A percentile compares a stretch with the other conserved stretches of the same genome.
Conservation (phyloP, 495 filamentous ascomycete genomes). For the Daldinia childiae region DNA sequence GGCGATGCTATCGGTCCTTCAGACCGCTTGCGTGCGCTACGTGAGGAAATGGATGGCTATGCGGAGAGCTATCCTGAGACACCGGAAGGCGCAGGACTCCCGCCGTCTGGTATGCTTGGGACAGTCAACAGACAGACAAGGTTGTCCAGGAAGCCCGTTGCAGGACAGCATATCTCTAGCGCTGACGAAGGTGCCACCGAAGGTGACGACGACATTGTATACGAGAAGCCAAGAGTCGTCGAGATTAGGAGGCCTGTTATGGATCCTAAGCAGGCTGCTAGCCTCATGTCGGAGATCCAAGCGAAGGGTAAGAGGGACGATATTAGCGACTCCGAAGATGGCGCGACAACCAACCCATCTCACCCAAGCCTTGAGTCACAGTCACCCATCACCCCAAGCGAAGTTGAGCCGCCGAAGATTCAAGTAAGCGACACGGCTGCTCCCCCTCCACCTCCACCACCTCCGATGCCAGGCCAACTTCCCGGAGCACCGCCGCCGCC, state of each 20-base stretch:
- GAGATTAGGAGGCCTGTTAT: constrained; percentile 77
- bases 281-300: constrained; percentile 82
- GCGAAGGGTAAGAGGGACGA: constrained; percentile 79
- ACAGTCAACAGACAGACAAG: constrained; percentile 67
- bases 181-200: constrained; percentile 50
- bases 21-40: constrained; percentile 88
- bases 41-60: constrained; percentile 90
- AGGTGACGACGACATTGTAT: constrained; percentile 64
- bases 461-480: constrained; percentile 58
- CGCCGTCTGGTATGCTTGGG: constrained; percentile 67
- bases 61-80: constrained; percentile 47
- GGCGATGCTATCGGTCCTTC: constrained; percentile 83
- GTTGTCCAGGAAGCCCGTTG: constrained; percentile 65
- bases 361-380: constrained; percentile 79
- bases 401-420: constrained; percentile 63
- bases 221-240: constrained; percentile 72
- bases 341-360: constrained; percentile 76
- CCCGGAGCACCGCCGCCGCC: constrained; percentile 57
- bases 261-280: constrained; percentile 75
- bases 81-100: constrained; percentile 49
- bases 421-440: constrained; percentile 54
- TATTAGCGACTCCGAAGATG: constrained; percentile 74
- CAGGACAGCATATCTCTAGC: constrained; percentile 54
- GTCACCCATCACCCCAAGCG: constrained; percentile 74
- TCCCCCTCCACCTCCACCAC: constrained; percentile 60